These are phyloP conservation scores for Hypomontagnella monticulosa DNA, from an alignment of 495 filamentous ascomycete genomes.

Conservation along the genomic window DNA sequence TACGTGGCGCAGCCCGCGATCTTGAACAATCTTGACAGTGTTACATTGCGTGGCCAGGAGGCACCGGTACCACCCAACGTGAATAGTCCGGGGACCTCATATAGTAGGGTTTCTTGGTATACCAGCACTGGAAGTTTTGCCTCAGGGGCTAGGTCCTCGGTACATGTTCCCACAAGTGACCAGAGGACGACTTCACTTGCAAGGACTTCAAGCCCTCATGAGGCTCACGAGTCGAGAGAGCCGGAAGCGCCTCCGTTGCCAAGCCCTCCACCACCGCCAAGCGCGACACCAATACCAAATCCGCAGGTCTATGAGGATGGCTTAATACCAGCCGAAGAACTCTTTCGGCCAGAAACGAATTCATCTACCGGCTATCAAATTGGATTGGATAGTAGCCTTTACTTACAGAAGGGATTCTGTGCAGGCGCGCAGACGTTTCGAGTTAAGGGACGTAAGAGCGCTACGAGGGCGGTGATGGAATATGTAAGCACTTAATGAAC, in stretches of 20 bases:
- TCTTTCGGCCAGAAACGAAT: constrained; percentile 13
- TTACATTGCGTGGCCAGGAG: constrained; percentile 28
- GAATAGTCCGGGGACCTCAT: constrained; percentile 25
- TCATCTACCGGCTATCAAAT: constrained; percentile 35
- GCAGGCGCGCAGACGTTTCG: constrained; percentile 28
- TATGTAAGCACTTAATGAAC: constrained; percentile 23
- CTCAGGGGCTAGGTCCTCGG: constrained; percentile 31
- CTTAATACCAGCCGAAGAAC: constrained; percentile 32
- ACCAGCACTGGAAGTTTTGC: constrained; percentile 33
- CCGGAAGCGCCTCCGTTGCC: constrained; percentile 10
- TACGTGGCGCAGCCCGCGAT: constrained; percentile 26
- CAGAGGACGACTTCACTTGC: constrained; percentile 39
- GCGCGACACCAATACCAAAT: background rate
- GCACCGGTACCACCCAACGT: constrained; percentile 5
- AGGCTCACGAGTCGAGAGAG: constrained; percentile 5
- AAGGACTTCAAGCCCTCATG: background rate
- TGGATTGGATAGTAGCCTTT: constrained; percentile 37
- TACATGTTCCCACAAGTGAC: constrained; percentile 39
- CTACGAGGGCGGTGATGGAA: constrained; percentile 34
- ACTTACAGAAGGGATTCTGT: constrained; percentile 35
- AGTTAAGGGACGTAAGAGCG: constrained; percentile 33
- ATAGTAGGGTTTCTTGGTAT: constrained; percentile 37
- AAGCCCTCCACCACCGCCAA: background rate
- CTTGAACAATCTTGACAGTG: constrained; percentile 35
- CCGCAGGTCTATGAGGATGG: constrained; percentile 31